Base-by-base conservation (phyloP, 257 asterid genomes). In the Solanum medicagineum region DNA sequence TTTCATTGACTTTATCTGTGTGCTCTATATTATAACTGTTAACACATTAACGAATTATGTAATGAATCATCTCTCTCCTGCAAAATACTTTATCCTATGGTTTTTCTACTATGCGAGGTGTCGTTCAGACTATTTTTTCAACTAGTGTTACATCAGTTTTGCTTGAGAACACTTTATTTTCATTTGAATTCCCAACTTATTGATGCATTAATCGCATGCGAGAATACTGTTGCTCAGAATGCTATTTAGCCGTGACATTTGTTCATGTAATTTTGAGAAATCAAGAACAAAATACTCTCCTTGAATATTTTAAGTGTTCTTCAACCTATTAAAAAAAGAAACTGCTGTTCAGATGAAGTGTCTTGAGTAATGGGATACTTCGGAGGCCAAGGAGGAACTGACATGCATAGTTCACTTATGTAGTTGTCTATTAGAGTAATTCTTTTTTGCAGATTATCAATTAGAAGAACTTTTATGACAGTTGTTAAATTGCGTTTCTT, bases 401-500 rank as follows among this genome's bases (percentile, higher is more conserved):
- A 12, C 15, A 15, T 11, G 56, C 56, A n/a, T 73, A 45, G 20
- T 74, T 74, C 59, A 74, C n/a, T 49, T 22, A 1, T 49, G 4
- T 49, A 49, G 44, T 24, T 75, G 60, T 75, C 60, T 45, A 24
- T 75, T 49, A 24, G 22, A 24, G 57, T 45, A 51, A 36, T 24
- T 16, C 53, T 0, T 51, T 77, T 77, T 51, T 13, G 40, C 24
- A 49, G 82, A 75, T 24, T 15, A 24, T 51, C 63, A 51, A 15
- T 51, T 79, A 79, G 65, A 29, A 79, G 19, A 26, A 26, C 14
- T 65, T 20, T 57, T 54, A 69, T 69, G 60, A 51, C 9, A 29
- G 77, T 85, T 68, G 68, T 84, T 88, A 74, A 87, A 65, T 49
- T 75, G 55, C 4, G 16, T 81, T 75, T 77, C 87, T 83, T 87